Conservation (phyloP, 192 early-diverging fungal genomes). For the Phlyctochytrium bullatum region DNA sequence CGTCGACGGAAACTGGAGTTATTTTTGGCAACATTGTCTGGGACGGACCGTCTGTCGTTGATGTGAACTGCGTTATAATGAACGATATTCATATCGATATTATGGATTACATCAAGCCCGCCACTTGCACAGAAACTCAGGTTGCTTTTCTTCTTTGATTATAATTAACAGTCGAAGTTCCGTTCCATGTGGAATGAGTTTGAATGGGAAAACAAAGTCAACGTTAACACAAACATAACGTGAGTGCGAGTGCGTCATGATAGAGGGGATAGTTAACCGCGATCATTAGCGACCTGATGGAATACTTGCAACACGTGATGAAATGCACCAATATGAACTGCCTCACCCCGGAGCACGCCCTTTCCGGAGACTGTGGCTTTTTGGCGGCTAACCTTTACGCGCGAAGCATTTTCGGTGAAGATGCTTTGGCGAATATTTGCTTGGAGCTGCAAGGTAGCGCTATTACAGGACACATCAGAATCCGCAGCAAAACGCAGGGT, state of each 20-base stretch:
- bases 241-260: slow-evolving; percentile 32
- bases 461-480: slow-evolving; percentile 95
- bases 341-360: slow-evolving; percentile 87
- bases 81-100: slow-evolving; percentile 99
- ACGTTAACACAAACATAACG: slow-evolving; percentile 91
- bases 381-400: slow-evolving; percentile 98
- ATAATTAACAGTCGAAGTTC: slow-evolving; percentile 61
- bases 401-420: slow-evolving; percentile 95
- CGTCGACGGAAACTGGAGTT: slow-evolving; percentile 96
- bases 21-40: slow-evolving; percentile 99
- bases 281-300: slow-evolving; percentile 68
- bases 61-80: slow-evolving; percentile 89
- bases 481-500: slow-evolving; percentile 97
- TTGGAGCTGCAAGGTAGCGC: slow-evolving; percentile 72
- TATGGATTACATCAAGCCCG: slow-evolving; percentile 98
- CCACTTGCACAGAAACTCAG: slow-evolving; percentile 83
- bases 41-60: slow-evolving; percentile 88
- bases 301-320: slow-evolving; percentile 91
- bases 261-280: neutral
- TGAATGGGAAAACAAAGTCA: slow-evolving; percentile 99
- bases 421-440: slow-evolving; percentile 96
- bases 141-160: slow-evolving; percentile 37
- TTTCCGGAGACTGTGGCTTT: slow-evolving; percentile 95
- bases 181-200: slow-evolving; percentile 99
- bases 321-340: slow-evolving; percentile 98